Percentiles rank a stretch among this genome's conserved stretches.
phyloP scores from a whole-genome alignment of 1,284 basidiomycete species.

The Puccinia horiana region DNA sequence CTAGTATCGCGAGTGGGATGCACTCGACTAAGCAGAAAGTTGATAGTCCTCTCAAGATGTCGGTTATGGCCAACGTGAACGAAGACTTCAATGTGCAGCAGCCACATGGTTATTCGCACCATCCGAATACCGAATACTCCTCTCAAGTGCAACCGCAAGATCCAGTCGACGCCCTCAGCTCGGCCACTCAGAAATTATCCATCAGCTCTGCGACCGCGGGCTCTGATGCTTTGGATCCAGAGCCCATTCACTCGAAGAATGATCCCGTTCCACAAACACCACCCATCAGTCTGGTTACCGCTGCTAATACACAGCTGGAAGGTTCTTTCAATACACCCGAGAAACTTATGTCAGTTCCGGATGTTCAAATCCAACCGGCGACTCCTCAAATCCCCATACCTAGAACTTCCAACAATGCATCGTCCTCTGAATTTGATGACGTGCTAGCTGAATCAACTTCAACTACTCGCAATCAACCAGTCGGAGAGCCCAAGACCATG shows the following conservation, averaged over 20 bases:
- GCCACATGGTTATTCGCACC: neutral
- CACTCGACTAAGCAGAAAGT: slow-evolving; percentile 15
- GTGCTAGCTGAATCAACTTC: slow-evolving; percentile 32
- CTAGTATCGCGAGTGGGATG: neutral
- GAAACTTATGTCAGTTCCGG: slow-evolving; percentile 35
- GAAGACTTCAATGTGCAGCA: slow-evolving; percentile 10
- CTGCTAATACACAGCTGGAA: neutral
- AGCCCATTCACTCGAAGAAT: neutral
- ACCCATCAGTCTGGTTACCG: neutral
- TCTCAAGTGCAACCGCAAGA: neutral
- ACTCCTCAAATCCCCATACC: slow-evolving; percentile 35
- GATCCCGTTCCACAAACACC: neutral
- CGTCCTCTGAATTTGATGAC: slow-evolving; percentile 24
- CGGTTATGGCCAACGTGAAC: neutral
- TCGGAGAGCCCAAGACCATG: neutral
- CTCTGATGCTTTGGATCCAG: slow-evolving; percentile 1
- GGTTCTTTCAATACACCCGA: slow-evolving; percentile 3
- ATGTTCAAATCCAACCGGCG: slow-evolving; percentile 43
- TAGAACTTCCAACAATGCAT: neutral
- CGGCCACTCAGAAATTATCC: slow-evolving; percentile 35
- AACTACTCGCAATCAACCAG: neutral
- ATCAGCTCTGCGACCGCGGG: neutral
- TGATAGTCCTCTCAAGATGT: slow-evolving; percentile 39
- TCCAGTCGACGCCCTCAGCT: slow-evolving; percentile 22
- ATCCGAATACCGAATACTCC: slow-evolving; percentile 8